A percentile compares a stretch with the other conserved stretches of the same genome.
Conservation (phyloP, 305 asterid genomes). For the Fraxinus floribunda region DNA sequence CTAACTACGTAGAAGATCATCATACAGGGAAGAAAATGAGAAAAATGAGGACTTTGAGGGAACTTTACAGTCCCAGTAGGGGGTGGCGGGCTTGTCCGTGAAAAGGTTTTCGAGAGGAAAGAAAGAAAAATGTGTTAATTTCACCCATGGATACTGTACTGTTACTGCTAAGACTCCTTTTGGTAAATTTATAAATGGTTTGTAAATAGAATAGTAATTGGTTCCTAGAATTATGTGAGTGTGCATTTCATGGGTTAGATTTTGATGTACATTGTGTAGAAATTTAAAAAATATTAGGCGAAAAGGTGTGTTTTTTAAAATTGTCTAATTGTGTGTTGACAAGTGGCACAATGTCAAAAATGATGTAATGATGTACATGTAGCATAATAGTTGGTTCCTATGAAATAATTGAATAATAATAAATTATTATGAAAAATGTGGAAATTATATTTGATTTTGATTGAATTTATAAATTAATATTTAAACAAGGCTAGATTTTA, state of each 20-base stretch:
- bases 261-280: not conserved
- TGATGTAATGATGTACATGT: too few species aligned
- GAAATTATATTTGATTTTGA: not conserved
- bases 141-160: too few species aligned
- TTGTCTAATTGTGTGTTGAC: not conserved
- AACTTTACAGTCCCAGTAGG: not conserved
- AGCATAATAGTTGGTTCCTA: not conserved
- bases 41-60: not conserved
- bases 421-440: not conserved
- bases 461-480: not conserved
- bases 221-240: not conserved
- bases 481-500: not conserved
- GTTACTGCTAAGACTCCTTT: not conserved
- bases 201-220: not conserved
- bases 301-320: not conserved
- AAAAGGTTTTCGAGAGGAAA: not conserved
- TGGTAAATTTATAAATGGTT: not conserved
- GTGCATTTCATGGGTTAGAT: not conserved
- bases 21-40: not conserved
- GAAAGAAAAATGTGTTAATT: not conserved
- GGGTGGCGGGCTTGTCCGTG: not conserved
- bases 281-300: not conserved
- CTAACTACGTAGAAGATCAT: not conserved
- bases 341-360: not conserved
- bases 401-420: not conserved